A percentile compares a stretch with the other conserved stretches of the same genome.
Conservation (phyloP, 1,284 basidiomycete genomes). For the Prillingera fragicola region DNA sequence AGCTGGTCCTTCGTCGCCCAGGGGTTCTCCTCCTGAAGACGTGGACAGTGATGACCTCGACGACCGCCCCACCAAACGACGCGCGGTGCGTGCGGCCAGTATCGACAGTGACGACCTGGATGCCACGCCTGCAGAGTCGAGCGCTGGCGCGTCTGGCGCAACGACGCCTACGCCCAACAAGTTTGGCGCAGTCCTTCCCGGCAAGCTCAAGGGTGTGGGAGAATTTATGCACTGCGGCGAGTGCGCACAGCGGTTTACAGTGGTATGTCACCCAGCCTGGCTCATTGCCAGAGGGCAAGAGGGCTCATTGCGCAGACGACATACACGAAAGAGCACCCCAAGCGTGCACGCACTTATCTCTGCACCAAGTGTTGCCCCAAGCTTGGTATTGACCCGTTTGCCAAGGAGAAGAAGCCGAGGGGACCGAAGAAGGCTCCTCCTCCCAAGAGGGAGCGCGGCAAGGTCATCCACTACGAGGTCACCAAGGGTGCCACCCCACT, state of each 20-base stretch:
- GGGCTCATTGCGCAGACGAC: constrained; percentile 57
- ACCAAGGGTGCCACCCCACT: constrained; percentile 60
- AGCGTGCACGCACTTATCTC: constrained; percentile 62
- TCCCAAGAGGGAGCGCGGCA: constrained; percentile 35
- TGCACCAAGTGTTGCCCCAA: constrained; percentile 74
- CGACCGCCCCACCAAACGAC: constrained; percentile 33
- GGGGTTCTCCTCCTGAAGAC: constrained; percentile 12
- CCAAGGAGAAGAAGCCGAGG: constrained; percentile 57
- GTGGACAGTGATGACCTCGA: constrained; percentile 33
- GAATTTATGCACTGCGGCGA: constrained; percentile 74
- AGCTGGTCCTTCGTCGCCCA: constrained; percentile 8
- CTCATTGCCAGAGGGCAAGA: background rate
- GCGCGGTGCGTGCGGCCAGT: constrained; percentile 25
- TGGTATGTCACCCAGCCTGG: constrained; percentile 56
- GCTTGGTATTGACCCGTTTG: constrained; percentile 69
- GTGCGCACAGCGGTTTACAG: constrained; percentile 80
- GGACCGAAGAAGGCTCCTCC: constrained; percentile 53
- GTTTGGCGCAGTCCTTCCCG: constrained; percentile 41
- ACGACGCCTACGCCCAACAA: constrained; percentile 15
- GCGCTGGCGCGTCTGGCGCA: background rate
- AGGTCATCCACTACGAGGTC: constrained; percentile 64
- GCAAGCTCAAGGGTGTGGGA: constrained; percentile 61
- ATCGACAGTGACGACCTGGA: constrained; percentile 67
- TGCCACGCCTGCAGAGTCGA: constrained; percentile 11
- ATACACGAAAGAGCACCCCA: constrained; percentile 65